Evolutionary conservation across 805 yeast genomes (phyloP).

Genomic region (Saccharomyces eubayanus): DNA sequence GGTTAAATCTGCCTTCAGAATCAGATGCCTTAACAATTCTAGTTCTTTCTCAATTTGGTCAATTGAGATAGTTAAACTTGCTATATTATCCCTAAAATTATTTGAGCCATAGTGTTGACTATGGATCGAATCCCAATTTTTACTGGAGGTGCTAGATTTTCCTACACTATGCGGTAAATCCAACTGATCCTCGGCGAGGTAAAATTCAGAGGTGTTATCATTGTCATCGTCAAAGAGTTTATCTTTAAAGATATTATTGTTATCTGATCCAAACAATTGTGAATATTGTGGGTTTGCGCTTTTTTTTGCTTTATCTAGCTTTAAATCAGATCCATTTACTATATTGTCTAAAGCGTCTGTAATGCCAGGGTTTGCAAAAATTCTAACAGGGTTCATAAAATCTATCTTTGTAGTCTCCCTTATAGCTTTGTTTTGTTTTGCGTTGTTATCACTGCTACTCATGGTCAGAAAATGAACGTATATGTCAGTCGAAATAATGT

Average conservation of each 20-base stretch:
- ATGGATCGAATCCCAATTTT: not conserved
- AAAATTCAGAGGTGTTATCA: not conserved
- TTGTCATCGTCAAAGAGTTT: constrained; percentile 8
- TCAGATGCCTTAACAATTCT: constrained; percentile 54
- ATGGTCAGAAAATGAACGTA: constrained; percentile 11
- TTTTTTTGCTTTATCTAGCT: constrained; percentile 10
- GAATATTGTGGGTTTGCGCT: not conserved
- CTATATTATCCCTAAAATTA: constrained; percentile 55
- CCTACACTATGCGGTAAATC: not conserved
- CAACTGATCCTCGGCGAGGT: constrained; percentile 1
- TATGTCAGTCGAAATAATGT: constrained; percentile 27
- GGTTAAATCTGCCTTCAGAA: constrained; percentile 77
- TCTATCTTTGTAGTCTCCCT: not conserved
- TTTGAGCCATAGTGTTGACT: not conserved
- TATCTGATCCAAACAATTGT: constrained; percentile 11
- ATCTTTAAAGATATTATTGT: constrained; percentile 9
- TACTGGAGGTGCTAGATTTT: not conserved
- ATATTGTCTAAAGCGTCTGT: constrained; percentile 29
- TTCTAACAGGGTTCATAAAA: constrained; percentile 6
- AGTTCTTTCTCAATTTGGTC: constrained; percentile 53
- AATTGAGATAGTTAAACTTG: constrained; percentile 48
- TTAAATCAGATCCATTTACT: constrained; percentile 12
- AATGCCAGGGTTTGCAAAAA: constrained; percentile 24
- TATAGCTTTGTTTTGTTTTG: not conserved
- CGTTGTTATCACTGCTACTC: not conserved